Conservation (phyloP, 306 rosid species). For the Vigna unguiculata region DNA sequence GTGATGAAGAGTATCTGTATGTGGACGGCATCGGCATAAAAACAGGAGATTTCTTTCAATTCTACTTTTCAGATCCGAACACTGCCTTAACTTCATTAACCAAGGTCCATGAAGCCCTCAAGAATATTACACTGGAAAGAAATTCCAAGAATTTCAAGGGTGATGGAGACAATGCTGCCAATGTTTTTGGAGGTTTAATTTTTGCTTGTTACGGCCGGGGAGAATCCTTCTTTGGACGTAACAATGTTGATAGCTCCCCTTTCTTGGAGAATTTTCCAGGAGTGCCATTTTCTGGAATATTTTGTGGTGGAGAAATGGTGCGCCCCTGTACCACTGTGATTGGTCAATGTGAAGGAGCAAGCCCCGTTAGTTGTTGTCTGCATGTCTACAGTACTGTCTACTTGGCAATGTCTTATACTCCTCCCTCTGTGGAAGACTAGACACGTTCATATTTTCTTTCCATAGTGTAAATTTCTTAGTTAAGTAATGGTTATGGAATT, state of each 20-base stretch:
- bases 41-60: conserved; percentile 72
- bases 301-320: conserved; percentile 78
- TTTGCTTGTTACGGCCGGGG: conserved; percentile 78
- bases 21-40: conserved; percentile 70
- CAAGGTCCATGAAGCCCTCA: conserved; percentile 50
- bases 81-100: conserved; percentile 56
- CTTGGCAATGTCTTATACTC: conserved; percentile 65
- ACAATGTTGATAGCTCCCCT: conserved; percentile 67
- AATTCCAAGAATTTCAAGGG: conserved; percentile 37
- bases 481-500: conserved; percentile 3
- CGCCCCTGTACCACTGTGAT: conserved; percentile 54
- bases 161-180: conserved; percentile 24
- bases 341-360: conserved; percentile 49
- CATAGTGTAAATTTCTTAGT: conserved; percentile 14
- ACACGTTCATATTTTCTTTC: conserved; percentile 30
- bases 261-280: conserved; percentile 65
- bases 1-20: conserved; percentile 72
- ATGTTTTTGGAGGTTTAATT: conserved; percentile 73
- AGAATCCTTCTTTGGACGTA: conserved; percentile 59
- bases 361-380: conserved; percentile 53
- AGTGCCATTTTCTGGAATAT: conserved; percentile 71
- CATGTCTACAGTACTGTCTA: conserved; percentile 74
- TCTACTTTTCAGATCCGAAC: conserved; percentile 70
- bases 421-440: conserved; percentile 49
- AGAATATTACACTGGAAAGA: conserved; percentile 51